Percentiles rank a stretch among this genome's conserved stretches.
Conservation (phyloP, 805 yeast genomes). For the Maudiozyma turicensis region DNA sequence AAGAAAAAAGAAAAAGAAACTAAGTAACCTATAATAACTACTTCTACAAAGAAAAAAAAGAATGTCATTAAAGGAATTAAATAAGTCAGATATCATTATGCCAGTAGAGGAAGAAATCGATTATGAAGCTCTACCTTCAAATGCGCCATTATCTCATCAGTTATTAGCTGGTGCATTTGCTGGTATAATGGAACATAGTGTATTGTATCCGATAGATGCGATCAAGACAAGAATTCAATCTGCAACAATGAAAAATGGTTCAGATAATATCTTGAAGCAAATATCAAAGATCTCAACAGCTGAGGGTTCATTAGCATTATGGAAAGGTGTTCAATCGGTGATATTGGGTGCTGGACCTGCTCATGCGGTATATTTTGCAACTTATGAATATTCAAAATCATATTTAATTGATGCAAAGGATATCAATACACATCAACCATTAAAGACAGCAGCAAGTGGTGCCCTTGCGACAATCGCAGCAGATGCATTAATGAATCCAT, state of each 20-base stretch:
- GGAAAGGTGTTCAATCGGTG: slow-evolving; percentile 92
- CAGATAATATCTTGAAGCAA: slow-evolving; percentile 43
- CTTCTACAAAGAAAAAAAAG: not conserved
- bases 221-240: slow-evolving; percentile 89
- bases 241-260: slow-evolving; percentile 13
- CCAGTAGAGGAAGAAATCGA: slow-evolving; percentile 45
- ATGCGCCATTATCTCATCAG: slow-evolving; percentile 74
- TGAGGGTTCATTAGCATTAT: slow-evolving; percentile 81
- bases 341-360: slow-evolving; percentile 99
- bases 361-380: slow-evolving; percentile 93
- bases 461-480: slow-evolving; percentile 86
- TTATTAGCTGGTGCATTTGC: slow-evolving; percentile 94
- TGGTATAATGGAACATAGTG: slow-evolving; percentile 97
- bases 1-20: no score
- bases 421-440: slow-evolving; percentile 47
- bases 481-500: slow-evolving; percentile 96
- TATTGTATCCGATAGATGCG: slow-evolving; percentile 96
- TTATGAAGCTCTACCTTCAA: slow-evolving; percentile 84
- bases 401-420: slow-evolving; percentile 29
- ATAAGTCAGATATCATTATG: slow-evolving; percentile 4
- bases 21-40: not conserved
- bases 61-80: not conserved
- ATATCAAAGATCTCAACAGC: slow-evolving; percentile 68
- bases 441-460: slow-evolving; percentile 81
- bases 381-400: slow-evolving; percentile 64